These are phyloP conservation scores for Canariomyces notabilis DNA, from an alignment of 2,329 filamentous ascomycete species.

Conservation along the genomic window DNA sequence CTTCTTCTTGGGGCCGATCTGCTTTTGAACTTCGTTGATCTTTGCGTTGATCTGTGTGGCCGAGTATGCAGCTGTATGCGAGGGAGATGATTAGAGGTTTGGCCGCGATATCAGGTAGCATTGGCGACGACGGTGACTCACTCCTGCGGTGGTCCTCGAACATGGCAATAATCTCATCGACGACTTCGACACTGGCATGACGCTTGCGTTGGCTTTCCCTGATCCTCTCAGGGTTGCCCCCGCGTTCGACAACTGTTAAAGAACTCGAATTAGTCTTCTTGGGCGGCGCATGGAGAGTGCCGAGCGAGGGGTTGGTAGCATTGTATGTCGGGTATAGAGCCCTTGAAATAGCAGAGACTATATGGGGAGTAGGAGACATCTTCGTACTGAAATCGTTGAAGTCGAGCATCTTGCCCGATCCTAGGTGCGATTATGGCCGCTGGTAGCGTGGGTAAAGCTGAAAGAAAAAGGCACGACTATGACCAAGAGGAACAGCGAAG, in stretches of 20 bases:
- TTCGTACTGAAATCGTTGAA: slow-evolving; percentile 61
- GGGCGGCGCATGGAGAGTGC: background rate
- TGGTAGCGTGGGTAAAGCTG: background rate
- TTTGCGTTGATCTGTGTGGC: slow-evolving; percentile 70
- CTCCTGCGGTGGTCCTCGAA: slow-evolving; percentile 79
- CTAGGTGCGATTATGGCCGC: background rate
- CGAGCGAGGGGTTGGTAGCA: slow-evolving; percentile 10
- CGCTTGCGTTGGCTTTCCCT: slow-evolving; percentile 84
- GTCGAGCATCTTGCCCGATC: slow-evolving; percentile 58
- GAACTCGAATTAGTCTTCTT: slow-evolving; percentile 8
- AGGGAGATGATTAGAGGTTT: slow-evolving; percentile 31
- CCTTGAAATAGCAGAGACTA: background rate
- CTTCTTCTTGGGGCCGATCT: slow-evolving; percentile 90
- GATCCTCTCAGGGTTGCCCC: slow-evolving; percentile 86
- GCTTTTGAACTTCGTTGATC: slow-evolving; percentile 86
- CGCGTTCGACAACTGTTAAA: slow-evolving; percentile 63
- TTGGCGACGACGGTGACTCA: slow-evolving; percentile 13
- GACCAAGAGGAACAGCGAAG: background rate
- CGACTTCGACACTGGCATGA: slow-evolving; percentile 72
- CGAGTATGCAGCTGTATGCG: slow-evolving; percentile 21
- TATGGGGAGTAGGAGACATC: background rate
- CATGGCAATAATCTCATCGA: slow-evolving; percentile 84
- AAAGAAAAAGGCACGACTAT: background rate
- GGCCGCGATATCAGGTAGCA: slow-evolving; percentile 55
- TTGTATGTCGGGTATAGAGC: background rate